A percentile compares a stretch with the other conserved stretches of the same genome.
phyloP scores from a whole-genome alignment of 2,329 filamentous ascomycete genomes.

The Sclerotinia minor region DNA sequence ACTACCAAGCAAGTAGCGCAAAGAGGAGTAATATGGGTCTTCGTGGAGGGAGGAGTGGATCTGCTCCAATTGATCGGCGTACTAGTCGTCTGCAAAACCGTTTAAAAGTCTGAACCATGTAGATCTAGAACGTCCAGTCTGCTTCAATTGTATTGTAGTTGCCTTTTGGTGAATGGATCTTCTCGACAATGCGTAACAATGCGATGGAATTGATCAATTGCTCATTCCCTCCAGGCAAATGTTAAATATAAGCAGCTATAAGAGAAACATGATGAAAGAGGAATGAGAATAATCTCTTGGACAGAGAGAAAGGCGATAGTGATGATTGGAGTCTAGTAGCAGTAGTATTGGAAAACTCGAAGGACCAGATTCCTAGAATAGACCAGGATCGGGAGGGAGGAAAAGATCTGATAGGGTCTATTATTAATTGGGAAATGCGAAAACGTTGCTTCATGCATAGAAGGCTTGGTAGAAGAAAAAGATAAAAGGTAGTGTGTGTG shows the following conservation, averaged over 20 bases:
- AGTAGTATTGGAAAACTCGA: neutral
- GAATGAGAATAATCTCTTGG: neutral
- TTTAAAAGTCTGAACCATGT: neutral
- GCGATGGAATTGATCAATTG: neutral
- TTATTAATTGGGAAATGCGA: neutral
- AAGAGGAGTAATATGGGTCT: neutral
- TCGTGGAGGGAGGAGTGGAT: neutral
- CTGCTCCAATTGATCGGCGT: neutral
- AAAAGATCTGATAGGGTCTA: neutral
- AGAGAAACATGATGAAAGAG: constrained; percentile 14
- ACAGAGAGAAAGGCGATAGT: neutral
- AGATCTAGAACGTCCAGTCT: neutral
- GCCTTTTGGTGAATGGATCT: constrained; percentile 11
- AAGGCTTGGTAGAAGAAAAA: constrained; percentile 24
- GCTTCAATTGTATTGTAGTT: constrained; percentile 14
- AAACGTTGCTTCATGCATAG: constrained; percentile 19
- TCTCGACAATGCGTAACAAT: constrained; percentile 4
- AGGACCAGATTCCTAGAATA: constrained; percentile 6
- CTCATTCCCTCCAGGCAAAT: neutral
- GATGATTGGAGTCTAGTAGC: neutral
- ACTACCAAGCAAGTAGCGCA: neutral
- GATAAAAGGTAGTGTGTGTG: neutral
- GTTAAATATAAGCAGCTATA: neutral
- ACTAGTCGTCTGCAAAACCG: neutral
- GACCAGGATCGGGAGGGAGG: neutral